A percentile compares a stretch with the other conserved stretches of the same genome.
Conservation (phyloP, 2,329 filamentous ascomycete genomes). For the Ceratocystis eucalypticola region DNA sequence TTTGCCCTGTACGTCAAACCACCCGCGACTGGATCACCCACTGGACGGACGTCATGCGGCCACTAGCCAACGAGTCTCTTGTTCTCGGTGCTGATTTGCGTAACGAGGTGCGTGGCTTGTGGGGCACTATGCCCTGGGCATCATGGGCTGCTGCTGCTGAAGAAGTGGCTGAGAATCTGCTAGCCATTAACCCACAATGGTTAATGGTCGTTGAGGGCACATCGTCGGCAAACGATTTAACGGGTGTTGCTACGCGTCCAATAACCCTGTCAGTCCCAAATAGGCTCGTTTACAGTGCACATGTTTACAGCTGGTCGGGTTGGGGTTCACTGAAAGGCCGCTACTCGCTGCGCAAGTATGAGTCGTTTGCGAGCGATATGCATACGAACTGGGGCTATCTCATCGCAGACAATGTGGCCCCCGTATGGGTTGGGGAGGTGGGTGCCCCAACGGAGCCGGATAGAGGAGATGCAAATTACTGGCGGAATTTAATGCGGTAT, state of each 20-base stretch:
- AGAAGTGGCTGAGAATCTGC: slow-evolving; percentile 45
- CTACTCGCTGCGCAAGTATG: slow-evolving; percentile 47
- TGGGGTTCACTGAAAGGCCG: slow-evolving; percentile 50
- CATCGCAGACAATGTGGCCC: slow-evolving; percentile 31
- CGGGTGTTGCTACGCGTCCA: slow-evolving; percentile 40
- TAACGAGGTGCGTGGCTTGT: slow-evolving; percentile 55
- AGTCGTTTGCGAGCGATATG: slow-evolving; percentile 50
- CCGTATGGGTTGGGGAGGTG: slow-evolving; percentile 58
- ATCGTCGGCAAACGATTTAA: slow-evolving; percentile 52
- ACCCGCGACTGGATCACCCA: slow-evolving; percentile 53
- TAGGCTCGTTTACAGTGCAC: slow-evolving; percentile 51
- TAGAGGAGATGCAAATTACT: slow-evolving; percentile 49
- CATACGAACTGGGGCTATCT: slow-evolving; percentile 53
- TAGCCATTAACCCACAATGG: slow-evolving; percentile 48
- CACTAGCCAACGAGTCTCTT: slow-evolving; percentile 42
- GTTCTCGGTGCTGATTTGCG: slow-evolving; percentile 55
- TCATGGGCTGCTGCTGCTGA: slow-evolving; percentile 52
- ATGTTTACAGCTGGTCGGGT: slow-evolving; percentile 57
- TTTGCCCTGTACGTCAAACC: slow-evolving; percentile 49
- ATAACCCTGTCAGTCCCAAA: slow-evolving; percentile 42
- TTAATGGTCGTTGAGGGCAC: slow-evolving; percentile 55
- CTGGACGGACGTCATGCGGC: slow-evolving; percentile 51
- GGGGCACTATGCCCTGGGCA: slow-evolving; percentile 55
- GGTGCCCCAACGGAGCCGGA: slow-evolving; percentile 42
- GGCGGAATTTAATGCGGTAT: slow-evolving; percentile 48